Evolutionary conservation across 805 yeast genomes (phyloP).

Genomic region (Maudiozyma barnettii): DNA sequence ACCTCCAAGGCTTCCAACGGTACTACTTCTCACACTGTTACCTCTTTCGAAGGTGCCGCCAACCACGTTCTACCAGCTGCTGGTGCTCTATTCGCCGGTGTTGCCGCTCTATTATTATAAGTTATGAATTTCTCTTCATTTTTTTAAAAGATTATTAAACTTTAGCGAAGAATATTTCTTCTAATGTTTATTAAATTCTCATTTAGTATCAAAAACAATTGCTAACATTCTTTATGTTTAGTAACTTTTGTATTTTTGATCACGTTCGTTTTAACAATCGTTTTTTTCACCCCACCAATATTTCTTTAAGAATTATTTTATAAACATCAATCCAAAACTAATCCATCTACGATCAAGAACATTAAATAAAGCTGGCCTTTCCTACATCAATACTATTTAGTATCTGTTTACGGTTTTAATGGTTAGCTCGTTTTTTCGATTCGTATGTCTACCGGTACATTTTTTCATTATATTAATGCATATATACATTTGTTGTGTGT

Average conservation of each 20-base stretch:
- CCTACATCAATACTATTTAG: too few relatives aligned
- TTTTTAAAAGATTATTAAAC: neutral
- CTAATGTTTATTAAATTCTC: neutral
- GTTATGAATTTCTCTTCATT: neutral
- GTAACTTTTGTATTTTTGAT: neutral
- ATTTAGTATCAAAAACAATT: neutral
- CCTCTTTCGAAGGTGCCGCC: slow-evolving; percentile 36
- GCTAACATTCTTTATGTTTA: neutral
- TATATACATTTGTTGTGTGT: neutral
- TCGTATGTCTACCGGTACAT: neutral
- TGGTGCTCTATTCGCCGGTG: slow-evolving; percentile 42
- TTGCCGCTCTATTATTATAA: slow-evolving; percentile 40
- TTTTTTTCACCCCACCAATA: neutral
- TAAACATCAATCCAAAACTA: neutral
- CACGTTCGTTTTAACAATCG: neutral
- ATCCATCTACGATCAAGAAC: neutral
- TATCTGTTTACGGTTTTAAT: too few relatives aligned
- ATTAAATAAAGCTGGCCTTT: neutral
- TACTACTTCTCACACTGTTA: slow-evolving; percentile 12
- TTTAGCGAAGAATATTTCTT: neutral
- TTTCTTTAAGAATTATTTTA: neutral
- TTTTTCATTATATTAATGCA: neutral
- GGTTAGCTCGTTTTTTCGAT: too few relatives aligned
- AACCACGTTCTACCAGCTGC: slow-evolving; percentile 39
- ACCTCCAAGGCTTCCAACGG: neutral